Evolutionary conservation across 768 basidiomycete species (phyloP).

Genomic region (Trametes cubensis): DNA sequence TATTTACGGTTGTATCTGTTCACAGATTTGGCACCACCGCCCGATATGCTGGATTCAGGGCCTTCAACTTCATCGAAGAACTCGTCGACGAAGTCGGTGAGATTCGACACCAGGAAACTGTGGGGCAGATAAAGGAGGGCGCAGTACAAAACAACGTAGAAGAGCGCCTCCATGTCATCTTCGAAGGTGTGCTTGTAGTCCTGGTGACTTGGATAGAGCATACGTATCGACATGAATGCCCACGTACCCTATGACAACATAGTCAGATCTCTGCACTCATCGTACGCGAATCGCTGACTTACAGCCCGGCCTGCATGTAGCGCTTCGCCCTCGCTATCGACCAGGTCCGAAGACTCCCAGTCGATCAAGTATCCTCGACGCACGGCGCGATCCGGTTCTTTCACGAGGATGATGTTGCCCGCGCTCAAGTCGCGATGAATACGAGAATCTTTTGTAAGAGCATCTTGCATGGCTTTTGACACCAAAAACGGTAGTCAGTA

Average conservation of each 20-base stretch:
- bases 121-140: conserved; percentile 11
- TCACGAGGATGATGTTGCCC: conserved; percentile 11
- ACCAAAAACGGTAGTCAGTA: no score
- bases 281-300: no score
- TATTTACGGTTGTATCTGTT: background rate
- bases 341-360: conserved; percentile 7
- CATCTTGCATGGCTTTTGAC: conserved; percentile 10
- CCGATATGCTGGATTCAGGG: background rate
- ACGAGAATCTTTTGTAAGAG: conserved; percentile 2
- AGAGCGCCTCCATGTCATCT: conserved; percentile 22
- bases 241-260: no score
- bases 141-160: conserved; percentile 20
- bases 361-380: conserved; percentile 11
- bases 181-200: conserved; percentile 7
- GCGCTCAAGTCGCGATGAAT: conserved; percentile 14
- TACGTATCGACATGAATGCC: no score
- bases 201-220: background rate
- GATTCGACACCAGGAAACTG: background rate
- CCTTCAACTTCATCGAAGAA: background rate
- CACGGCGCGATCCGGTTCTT: no score
- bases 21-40: background rate
- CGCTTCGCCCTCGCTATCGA: background rate
- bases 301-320: background rate
- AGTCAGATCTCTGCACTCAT: no score
- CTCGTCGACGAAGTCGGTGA: background rate